phyloP scores from a whole-genome alignment of 495 filamentous ascomycete genomes.

The Penicillium antarcticum region DNA sequence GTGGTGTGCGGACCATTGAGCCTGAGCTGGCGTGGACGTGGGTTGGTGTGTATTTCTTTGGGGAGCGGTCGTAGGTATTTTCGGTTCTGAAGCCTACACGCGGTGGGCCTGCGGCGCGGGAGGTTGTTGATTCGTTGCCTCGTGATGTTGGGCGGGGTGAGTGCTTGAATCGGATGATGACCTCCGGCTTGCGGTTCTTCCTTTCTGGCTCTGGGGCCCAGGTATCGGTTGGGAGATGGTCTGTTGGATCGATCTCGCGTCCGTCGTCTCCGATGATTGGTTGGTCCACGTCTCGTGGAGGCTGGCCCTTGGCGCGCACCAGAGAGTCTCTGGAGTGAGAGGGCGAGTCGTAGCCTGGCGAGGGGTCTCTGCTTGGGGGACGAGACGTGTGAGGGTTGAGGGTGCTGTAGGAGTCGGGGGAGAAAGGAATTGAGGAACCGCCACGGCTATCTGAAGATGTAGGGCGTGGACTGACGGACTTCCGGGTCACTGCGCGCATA shows the following conservation, averaged over 20 bases:
- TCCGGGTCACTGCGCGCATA: slow-evolving; percentile 56
- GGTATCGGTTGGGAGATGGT: slow-evolving; percentile 84
- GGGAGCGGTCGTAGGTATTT: slow-evolving; percentile 6
- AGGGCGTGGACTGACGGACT: slow-evolving; percentile 76
- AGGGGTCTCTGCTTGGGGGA: slow-evolving; percentile 25
- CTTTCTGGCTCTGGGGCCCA: slow-evolving; percentile 93
- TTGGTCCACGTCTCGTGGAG: slow-evolving; percentile 29
- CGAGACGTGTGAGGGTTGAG: slow-evolving; percentile 43
- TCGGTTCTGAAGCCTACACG: slow-evolving; percentile 25
- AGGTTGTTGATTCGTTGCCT: slow-evolving; percentile 15
- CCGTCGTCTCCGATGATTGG: slow-evolving; percentile 81
- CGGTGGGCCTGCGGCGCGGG: slow-evolving; percentile 10
- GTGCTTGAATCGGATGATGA: slow-evolving; percentile 51
- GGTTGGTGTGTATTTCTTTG: slow-evolving; percentile 15
- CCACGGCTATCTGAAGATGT: slow-evolving; percentile 48
- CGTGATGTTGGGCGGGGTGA: slow-evolving; percentile 32
- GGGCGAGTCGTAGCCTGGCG: slow-evolving; percentile 41
- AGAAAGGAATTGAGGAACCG: slow-evolving; percentile 71
- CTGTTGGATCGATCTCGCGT: slow-evolving; percentile 84
- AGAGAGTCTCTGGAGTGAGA: slow-evolving; percentile 38
- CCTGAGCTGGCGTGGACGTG: slow-evolving; percentile 15
- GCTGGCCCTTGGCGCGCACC: slow-evolving; percentile 32
- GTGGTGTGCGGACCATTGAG: slow-evolving; percentile 18
- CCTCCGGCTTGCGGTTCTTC: slow-evolving; percentile 60
- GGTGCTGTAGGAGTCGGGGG: slow-evolving; percentile 71